Evolutionary conservation across 192 early-diverging fungal species (phyloP), one percentile per base, ranked within the genome.

Genomic region (Dispira parvispora): DNA sequence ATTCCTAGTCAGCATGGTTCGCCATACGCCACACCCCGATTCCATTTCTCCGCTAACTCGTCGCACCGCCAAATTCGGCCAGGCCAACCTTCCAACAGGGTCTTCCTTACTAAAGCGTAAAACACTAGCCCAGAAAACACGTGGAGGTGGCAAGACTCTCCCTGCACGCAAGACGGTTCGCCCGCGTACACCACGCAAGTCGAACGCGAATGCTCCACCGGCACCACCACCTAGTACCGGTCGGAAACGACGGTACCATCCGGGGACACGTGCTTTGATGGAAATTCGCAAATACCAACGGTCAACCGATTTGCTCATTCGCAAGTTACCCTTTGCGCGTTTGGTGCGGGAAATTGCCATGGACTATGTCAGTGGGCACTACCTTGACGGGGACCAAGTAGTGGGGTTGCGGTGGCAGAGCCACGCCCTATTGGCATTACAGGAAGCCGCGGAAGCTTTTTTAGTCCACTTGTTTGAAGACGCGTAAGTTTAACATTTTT

Each of bases 221-320:
- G 32, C 6, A 6, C 32, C 32, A 38, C 6, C 32, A 1, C 32
- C 32, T 38, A 38, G 32, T 38, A 38, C 32, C 32, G 32, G 32
- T 38, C 32, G 32, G 32, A 66, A 61, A 52, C 75, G 69, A 52
- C 78, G 88, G 27, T 88, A 82, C 63, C 71, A 77, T 47, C 88
- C 88, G 26, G 91, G 91, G 21, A 83, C 87, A 11, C 76, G 86
- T 12, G 90, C 92, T 1, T 73, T 94, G 43, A 67, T 84, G 9
- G 92, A 94, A 69, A 94, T 94, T 50, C 75, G 88, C 62, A 79
- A 80, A 63, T 91, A 84, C 67, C 92, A 94, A 68, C 88, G 86
- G 71, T 79, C 73, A 13, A 90, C 88, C 26, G 77, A 88, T 25
- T 76, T 92, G 21, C 72, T 92, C 38, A 65, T 94, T 13, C 76